Evolutionary conservation across 2,329 filamentous ascomycete genomes (phyloP), one percentile per base, ranked within the genome.

Genomic region (Trichoderma lentiforme): DNA sequence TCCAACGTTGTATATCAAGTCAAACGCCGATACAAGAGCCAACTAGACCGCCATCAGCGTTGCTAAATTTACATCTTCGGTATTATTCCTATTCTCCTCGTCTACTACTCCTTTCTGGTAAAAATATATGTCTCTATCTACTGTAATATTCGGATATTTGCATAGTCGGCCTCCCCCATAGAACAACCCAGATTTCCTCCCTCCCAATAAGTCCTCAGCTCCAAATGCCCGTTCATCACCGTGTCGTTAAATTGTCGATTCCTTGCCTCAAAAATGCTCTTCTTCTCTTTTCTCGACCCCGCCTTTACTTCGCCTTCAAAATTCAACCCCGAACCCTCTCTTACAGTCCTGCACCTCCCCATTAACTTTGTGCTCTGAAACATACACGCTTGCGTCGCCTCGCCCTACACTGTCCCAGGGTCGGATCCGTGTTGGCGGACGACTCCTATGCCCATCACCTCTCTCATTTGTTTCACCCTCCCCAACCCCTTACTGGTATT

Each of bases 121-220:
- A 51, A 53, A 64, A 64, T 64, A 71, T 47, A 28, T 71, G 53
- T 67, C 30, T 70, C 68, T 71, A 71, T 71, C 68, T 64, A 71
- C 68, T 64, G 70, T 71, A 61, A 61, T 43, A 57, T 57, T 56
- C 32, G 70, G 56, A 66, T 71, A 61, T 71, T 71, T 58, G 68
- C 68, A 70, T 71, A 43, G 21, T 64, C 58, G 11, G 47, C 60
- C 60, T 34, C 51, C 51, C 34, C 51, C 68, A 9, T 47, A 53
- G 39, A 70, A 53, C 67, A 70, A 18, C 36, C 67, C 36, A 30
- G 8, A 28, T 47, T 62, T 58, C 39, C n/a, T 62, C 39, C 66
- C 66, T 32, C 57, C 67, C 64, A 43, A 62, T 28, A 43, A 62
- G 51, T 51, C 67, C 24, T 47, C 66, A 47, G 56, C 66, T 62